Base-by-base conservation (phyloP, 305 asterid genomes). In the Fraxinus floribunda region DNA sequence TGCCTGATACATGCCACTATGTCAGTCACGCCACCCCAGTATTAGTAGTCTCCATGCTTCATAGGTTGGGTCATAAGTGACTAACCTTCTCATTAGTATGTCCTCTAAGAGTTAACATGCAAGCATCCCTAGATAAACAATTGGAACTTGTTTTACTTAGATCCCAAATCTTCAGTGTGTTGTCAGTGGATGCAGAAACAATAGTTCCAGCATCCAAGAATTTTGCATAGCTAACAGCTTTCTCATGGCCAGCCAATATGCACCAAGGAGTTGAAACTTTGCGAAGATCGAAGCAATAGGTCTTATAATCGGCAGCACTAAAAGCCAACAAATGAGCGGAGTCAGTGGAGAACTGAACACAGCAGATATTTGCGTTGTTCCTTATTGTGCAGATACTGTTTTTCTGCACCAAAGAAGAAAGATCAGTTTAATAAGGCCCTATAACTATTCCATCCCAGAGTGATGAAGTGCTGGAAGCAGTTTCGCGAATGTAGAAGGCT, bases 131-230 rank as follows among this genome's bases (percentile, higher is more conserved):
- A 60, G 99, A 94, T 60, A 90, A 81, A 76, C 85, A 82, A 83
- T 83, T 88, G 85, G 97, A 82, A 80, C 79, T 90, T 35, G 98
- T 91, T 88, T 90, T 93, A 70, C 88, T 95, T 60, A 95, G 92
- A 88, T 95, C 98, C 98, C 99, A 95, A 81, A 95, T 85, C 86
- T 93, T 94, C 83, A 95, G 83, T 6, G 98, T 93, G 89, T 93
- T 95, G 89, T 95, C 99, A 3, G 97, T 94, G 78, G 99, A 95
- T 80, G 99, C 99, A 83, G 99, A 88, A 84, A 93, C 90, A 76
- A 95, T 85, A 3, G 94, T 94, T 84, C 84, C 91, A 24, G 93
- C 85, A 88, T 93, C 97, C 87, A 94, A 85, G 85, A 95, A 95
- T 87, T 90, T 95, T 3, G 92, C 93, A 82, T 92, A 93, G 88